phyloP scores from a whole-genome alignment of 352 stramenopile genomes.

The Phytophthora idaei region DNA sequence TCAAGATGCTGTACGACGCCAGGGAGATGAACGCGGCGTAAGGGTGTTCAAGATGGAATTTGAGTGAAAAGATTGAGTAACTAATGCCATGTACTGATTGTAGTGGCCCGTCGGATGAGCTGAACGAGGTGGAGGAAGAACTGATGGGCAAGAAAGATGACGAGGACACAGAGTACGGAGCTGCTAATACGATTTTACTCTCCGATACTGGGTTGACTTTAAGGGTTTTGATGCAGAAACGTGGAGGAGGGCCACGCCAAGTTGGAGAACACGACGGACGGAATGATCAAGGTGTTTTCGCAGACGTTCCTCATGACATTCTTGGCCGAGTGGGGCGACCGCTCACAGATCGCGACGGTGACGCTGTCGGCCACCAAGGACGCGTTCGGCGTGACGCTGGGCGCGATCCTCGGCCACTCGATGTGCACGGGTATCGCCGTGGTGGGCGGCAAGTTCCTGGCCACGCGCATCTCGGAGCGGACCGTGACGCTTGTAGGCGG shows the following conservation, averaged over 20 bases:
- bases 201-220: background rate
- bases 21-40: constrained; percentile 83
- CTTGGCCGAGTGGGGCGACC: constrained; percentile 98
- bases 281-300: constrained; percentile 90
- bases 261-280: constrained; percentile 38
- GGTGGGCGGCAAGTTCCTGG: constrained; percentile 97
- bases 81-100: constrained; percentile 1
- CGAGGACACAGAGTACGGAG: constrained; percentile 63
- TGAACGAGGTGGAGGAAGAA: constrained; percentile 86
- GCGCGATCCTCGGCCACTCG: constrained; percentile 96
- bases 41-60: constrained; percentile 5
- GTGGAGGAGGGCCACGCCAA: constrained; percentile 39
- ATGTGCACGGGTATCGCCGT: constrained; percentile 98
- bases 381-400: constrained; percentile 94
- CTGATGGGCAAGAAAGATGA: constrained; percentile 85
- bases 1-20: constrained; percentile 93
- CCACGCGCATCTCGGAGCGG: constrained; percentile 97
- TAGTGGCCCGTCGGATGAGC: constrained; percentile 80
- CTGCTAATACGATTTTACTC: background rate
- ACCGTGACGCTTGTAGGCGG: constrained; percentile 97
- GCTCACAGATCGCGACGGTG: constrained; percentile 99
- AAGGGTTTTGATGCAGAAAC: constrained; percentile 15
- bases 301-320: constrained; percentile 98
- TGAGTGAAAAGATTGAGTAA: constrained; percentile 6
- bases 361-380: constrained; percentile 97